Base-by-base conservation (phyloP, 805 yeast species). In the Ogataea populi-albae region DNA sequence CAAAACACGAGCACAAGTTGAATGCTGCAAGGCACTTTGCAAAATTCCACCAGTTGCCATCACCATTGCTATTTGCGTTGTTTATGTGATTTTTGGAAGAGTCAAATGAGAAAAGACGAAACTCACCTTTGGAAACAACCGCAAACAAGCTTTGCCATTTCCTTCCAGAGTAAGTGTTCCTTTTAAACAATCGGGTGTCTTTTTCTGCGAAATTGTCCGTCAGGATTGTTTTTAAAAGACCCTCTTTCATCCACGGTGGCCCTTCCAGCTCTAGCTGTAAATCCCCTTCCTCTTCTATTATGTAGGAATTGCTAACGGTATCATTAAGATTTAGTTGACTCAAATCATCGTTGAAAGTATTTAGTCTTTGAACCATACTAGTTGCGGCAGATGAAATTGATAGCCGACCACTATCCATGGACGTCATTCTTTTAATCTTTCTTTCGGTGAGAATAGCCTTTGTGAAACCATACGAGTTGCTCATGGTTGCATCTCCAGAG, bases 181-280 rank as follows among this genome's bases (percentile, higher is more conserved):
- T 33, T 9, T 22, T 24, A 22, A 26, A 31, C 34, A 25, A 28
- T 22, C 24, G 19, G 12, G 36, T 4, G 4, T 30, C 24, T 4
- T 22, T 14, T 4, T 19, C 33, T 2, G 30, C 34, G 6, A 14
- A 25, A 6, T 46, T 43, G 7, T 46, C 41, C 14, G 53, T 46
- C 6, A 54, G 24, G 4, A 53, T 22, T 5, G 49, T 53, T 18
- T 72, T 66, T 46, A 79, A 64, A 23, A 83, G 50, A 1, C 93
- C 91, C 59, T 83, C 91, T 52, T 83, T 80, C 38, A 79, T 69
- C 77, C 86, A 83, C 1, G 93, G 91, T 1, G 89, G 78, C 1
- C 91, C 91, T 34, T 71, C 70, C 30, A 77, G 64, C 50, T 80
- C 88, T 38, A 81, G 63, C 24, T 73, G 74, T 45, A 74, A 67